Evolutionary conservation across 352 stramenopile species (phyloP).

Genomic region (Globisporangium irregulare): DNA sequence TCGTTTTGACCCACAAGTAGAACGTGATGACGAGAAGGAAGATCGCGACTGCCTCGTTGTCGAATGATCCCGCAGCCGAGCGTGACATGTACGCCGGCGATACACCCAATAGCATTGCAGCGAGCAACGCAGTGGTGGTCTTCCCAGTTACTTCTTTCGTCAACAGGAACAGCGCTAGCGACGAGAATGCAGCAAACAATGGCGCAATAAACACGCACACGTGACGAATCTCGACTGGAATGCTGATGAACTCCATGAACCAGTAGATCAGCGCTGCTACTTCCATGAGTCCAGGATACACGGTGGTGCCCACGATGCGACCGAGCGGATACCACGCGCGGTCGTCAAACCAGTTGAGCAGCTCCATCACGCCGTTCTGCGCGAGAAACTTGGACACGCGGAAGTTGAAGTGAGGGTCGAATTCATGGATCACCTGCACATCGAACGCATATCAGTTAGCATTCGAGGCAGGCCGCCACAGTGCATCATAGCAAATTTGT

Average conservation of each 20-base stretch:
- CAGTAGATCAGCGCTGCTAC: constrained; percentile 82
- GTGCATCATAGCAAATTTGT: neutral
- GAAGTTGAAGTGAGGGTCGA: constrained; percentile 99
- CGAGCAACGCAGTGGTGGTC: constrained; percentile 74
- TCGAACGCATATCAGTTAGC: neutral
- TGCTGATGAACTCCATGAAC: constrained; percentile 45
- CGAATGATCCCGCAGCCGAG: constrained; percentile 97
- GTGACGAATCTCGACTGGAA: constrained; percentile 79
- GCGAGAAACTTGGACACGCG: constrained; percentile 95
- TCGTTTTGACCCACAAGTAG: constrained; percentile 92
- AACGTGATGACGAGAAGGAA: constrained; percentile 98
- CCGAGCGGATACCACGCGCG: constrained; percentile 93
- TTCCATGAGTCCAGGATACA: constrained; percentile 93
- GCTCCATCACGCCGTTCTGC: constrained; percentile 88
- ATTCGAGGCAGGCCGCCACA: neutral
- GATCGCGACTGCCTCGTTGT: constrained; percentile 99
- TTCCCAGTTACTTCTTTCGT: constrained; percentile 76
- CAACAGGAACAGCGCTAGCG: constrained; percentile 86
- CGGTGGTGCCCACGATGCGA: constrained; percentile 88
- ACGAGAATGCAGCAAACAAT: constrained; percentile 83
- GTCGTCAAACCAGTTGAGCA: constrained; percentile 99
- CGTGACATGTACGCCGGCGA: constrained; percentile 97
- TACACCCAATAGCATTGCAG: constrained; percentile 92
- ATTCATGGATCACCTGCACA: constrained; percentile 88
- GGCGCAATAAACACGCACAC: constrained; percentile 90